Percentiles rank a stretch among this genome's conserved stretches.
These are phyloP conservation scores for Ophiostoma novo-ulmi DNA, from an alignment of 2,329 filamentous ascomycete species.

Conservation along the genomic window DNA sequence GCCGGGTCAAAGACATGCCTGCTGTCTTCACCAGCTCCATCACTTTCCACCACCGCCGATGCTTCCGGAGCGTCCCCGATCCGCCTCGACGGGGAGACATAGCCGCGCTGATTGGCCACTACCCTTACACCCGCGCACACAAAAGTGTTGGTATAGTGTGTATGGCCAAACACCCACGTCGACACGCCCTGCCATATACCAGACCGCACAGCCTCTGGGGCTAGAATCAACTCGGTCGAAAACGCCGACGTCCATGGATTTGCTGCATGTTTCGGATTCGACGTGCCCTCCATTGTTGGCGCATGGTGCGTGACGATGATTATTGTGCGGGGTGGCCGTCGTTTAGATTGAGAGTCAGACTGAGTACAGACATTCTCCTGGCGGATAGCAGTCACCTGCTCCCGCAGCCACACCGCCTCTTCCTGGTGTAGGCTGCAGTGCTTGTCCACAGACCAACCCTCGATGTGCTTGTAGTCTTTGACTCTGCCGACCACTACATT, in stretches of 20 bases:
- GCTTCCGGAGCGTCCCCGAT: background rate
- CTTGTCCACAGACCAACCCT: constrained; percentile 44
- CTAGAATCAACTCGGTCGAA: constrained; percentile 43
- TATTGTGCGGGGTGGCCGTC: constrained; percentile 29
- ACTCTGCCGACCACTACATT: constrained; percentile 42
- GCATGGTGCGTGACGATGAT: constrained; percentile 55
- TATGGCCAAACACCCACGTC: constrained; percentile 49
- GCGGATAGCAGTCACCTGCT: background rate
- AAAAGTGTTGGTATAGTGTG: constrained; percentile 42
- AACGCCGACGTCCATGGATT: constrained; percentile 46
- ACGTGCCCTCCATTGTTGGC: constrained; percentile 39
- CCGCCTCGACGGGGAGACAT: constrained; percentile 13
- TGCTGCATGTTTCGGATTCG: constrained; percentile 34
- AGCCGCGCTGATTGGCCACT: constrained; percentile 42
- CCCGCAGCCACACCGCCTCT: constrained; percentile 43
- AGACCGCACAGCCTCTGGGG: constrained; percentile 30
- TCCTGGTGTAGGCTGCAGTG: constrained; percentile 46
- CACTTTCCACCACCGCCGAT: background rate
- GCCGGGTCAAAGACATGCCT: background rate
- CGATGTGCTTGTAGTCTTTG: constrained; percentile 50
- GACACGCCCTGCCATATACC: constrained; percentile 24
- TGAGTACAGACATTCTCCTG: background rate
- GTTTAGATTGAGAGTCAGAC: background rate
- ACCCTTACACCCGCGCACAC: constrained; percentile 32
- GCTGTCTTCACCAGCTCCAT: background rate